Evolutionary conservation across 179 eudicot species (phyloP), one percentile per base, ranked within the genome.

Genomic region (Silene coronaria): DNA sequence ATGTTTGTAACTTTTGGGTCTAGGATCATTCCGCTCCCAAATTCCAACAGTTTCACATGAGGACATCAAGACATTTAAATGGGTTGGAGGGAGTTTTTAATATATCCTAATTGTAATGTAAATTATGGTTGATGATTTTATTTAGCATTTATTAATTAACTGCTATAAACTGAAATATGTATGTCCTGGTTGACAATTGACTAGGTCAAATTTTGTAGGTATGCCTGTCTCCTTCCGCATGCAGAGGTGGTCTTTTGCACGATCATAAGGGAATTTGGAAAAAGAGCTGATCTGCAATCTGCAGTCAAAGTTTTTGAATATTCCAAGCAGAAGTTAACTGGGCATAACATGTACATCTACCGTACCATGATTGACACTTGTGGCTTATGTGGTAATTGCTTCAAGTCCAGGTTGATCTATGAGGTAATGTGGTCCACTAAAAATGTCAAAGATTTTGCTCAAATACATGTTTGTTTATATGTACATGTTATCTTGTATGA

Each of bases 351-450:
- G 99, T 91, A 88, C 75, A 87, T 84, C 71, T 92, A 90, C 84
- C 96, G 96, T 84, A 86, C 97, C 62, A 82, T 92, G 53, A 92
- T 95, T 76, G 99, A 95, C 81, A 91, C 82, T 75, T 95, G 99
- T 77, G 99, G 99, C 72, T 85, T 87, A 76, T 95, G 94, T 80
- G 90, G 90, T 67, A 85, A 95, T 80, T 85, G 84, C 84, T 68
- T 84, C 85, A 88, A 81, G 85, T 89, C 99, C 68, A 87, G 99
- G 87, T 79, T 87, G 75, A 90, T 95, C 76, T 95, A 85, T 81
- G 95, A 94, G 97, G 98, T 94, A 91, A 58, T 69, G 59, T 34
- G 70, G 70, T 38, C 30, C 17, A 55, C 70, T 71, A 67, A 48
- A 68, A 14, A 12, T 28, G 30, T 60, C 32, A 23, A 61, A 30